Base-by-base conservation (phyloP, 208 protist genomes). In the Leishmania mexicana region DNA sequence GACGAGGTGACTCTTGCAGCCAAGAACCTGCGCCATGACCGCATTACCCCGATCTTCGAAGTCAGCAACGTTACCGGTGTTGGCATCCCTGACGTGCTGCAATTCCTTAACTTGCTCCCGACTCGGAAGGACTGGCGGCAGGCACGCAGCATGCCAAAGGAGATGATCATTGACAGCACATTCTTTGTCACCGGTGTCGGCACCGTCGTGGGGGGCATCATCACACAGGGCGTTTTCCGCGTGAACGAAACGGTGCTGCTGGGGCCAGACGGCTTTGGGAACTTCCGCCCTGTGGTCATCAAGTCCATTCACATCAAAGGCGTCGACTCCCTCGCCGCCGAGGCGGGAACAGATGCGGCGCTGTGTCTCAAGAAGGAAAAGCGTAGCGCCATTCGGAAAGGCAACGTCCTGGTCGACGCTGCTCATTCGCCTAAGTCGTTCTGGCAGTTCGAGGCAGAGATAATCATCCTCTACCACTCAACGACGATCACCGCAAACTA, bases 401-500 rank as follows among this genome's bases (percentile, higher is more conserved):
- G 98, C 58, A 99, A 99, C 91, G 93, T 99, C 35, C 81, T 99
- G 0, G 79, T 86, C 28, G 89, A 95, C 72, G 83, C 87, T 35
- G n/a, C 78, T 3, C 76, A 67, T 53, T 78, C 92, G 45, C 93
- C 96, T 8, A 85, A 86, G 83, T 89, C 98, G 31, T 95, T 86
- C 76, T 98, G 96, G 92, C 96, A 99, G 87, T 99, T 99, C 78
- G 95, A 98, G 84, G 98, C 98, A 7, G 98, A 99, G 72, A 85
- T 99, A 8, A 89, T 98, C 21, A 96, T 99, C 28, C 89, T 99
- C 28, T 99, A 99, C 86, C 99, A 99, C 88, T 96, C 97, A 31
- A 99, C 99, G 2, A 99, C 99, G 10, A 99, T 99, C 81, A 81
- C 92, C n/a, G 78, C 85, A 5, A 96, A 98, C 85, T 99, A 99